Conservation (phyloP, 257 asterid species). For the Datura wrightii region DNA sequence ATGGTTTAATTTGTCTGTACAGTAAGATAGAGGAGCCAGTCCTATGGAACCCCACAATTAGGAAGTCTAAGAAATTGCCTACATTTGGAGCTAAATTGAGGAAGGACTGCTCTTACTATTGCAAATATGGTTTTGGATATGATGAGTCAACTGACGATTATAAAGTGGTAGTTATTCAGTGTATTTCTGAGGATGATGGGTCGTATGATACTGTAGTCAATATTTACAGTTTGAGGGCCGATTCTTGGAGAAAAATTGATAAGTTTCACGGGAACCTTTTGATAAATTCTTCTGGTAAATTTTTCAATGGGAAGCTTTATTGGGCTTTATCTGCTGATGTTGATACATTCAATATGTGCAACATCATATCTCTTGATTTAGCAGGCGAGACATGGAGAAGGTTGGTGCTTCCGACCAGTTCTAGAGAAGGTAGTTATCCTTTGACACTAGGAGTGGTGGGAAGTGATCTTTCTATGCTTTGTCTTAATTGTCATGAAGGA, state of each 20-base stretch:
- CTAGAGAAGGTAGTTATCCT: not conserved
- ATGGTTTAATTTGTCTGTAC: not conserved
- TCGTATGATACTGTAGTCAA: no score
- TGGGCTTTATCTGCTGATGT: not conserved
- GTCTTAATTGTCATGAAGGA: not conserved
- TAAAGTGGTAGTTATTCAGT: no score
- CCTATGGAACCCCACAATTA: not conserved
- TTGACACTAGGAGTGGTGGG: not conserved
- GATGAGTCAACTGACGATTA: no score
- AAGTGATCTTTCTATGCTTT: not conserved
- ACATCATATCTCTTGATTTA: constrained; percentile 11
- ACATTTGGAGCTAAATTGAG: no score
- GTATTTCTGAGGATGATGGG: no score
- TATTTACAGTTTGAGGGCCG: no score
- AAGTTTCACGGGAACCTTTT: not conserved
- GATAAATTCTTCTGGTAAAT: not conserved
- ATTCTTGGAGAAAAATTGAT: no score
- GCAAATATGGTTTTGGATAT: no score
- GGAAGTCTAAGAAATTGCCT: no score
- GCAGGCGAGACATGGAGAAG: not conserved
- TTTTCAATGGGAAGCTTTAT: not conserved
- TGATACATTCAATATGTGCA: not conserved
- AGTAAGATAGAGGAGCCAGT: not conserved
- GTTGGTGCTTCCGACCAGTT: not conserved
- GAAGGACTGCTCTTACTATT: no score